A percentile compares a stretch with the other conserved stretches of the same genome.
Conservation (phyloP, 2,329 filamentous ascomycete species). For the Alternaria ethzedia region DNA sequence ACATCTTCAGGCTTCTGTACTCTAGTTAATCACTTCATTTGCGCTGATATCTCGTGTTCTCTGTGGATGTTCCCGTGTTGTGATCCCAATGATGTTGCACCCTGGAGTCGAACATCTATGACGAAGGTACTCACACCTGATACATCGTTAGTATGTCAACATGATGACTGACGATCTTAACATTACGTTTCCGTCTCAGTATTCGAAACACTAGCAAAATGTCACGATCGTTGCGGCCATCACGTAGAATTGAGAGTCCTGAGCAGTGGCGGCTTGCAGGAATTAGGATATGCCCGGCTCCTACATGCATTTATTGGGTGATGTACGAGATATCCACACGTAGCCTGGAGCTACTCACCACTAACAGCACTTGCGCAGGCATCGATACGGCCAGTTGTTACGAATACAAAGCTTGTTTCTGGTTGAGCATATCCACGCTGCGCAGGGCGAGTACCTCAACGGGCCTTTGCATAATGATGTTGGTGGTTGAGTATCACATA, state of each 20-base stretch:
- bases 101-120: neutral
- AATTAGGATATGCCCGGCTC: neutral
- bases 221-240: neutral
- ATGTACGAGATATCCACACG: neutral
- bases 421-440: neutral
- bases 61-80: neutral
- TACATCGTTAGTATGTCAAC: neutral
- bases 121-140: neutral
- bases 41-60: neutral
- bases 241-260: neutral
- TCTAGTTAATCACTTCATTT: conserved; percentile 30
- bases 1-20: conserved; percentile 31
- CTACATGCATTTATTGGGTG: neutral
- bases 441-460: neutral
- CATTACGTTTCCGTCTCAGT: neutral
- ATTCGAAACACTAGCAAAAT: neutral
- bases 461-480: neutral
- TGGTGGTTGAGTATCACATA: neutral
- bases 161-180: neutral
- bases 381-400: neutral
- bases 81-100: neutral
- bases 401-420: neutral
- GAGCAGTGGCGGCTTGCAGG: neutral
- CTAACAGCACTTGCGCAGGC: neutral
- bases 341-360: neutral